Base-by-base conservation (phyloP, 1,139 yeast species). In the Zhuliangozyma blackwelliae region DNA sequence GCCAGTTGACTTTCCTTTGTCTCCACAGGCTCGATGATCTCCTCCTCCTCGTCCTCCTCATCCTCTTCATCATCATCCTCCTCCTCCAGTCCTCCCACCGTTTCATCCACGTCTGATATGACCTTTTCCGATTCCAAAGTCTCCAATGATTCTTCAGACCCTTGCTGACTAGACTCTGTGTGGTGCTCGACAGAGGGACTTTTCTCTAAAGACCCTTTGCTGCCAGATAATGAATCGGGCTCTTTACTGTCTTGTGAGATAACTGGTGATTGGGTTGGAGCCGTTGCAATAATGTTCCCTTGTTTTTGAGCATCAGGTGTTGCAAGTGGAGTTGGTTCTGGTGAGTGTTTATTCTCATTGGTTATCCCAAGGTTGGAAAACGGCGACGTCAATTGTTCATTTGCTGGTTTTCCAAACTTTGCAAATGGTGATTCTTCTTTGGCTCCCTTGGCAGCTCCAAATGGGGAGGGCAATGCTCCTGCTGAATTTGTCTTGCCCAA, bases 61-160 rank as follows among this genome's bases (percentile, higher is more conserved):
- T 11, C 13, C 33, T 35, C 33, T 28, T 21, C 29, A 28, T 32
- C 34, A 19, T 39, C 39, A 37, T 38, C 44, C 20, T 35, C 39
- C 16, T 34, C 37, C 10, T 28, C 35, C 12, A 37, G 36, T 7
- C 16, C 33, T 25, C 25, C 38, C 34, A 32, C 38, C 8, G 29
- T 34, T 26, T 31, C 41, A 16, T 32, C 33, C 16, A 19, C 21
- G 23, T 34, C 37, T 3, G 23, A 22, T 7, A 3, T 22, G 9
- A 22, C 23, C 23, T 22, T 4, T 3, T 23, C 27, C 27, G 27
- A 10, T 11, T 25, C 12, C 27, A 10, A 11, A 23, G 5, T 9
- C 26, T 9, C 9, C 13, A 26, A 30, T 16, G 21, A 10, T 16
- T 21, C 32, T 16, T 16, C 16, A 16, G 16, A 16, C 16, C 4